phyloP scores from a whole-genome alignment of 306 rosid genomes.

The Fragaria iinumae region DNA sequence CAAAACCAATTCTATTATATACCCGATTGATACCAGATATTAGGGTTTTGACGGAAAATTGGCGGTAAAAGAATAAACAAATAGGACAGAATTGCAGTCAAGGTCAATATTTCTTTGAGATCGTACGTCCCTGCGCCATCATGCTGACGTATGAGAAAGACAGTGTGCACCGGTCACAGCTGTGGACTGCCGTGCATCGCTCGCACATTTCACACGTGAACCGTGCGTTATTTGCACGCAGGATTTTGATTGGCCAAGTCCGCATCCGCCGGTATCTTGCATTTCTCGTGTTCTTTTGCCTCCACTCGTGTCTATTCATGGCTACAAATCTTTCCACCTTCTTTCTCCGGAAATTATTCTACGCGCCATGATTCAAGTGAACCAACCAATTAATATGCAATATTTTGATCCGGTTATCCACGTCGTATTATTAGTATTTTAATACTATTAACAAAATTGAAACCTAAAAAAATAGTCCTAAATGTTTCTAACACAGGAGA shows the following conservation, averaged over 20 bases:
- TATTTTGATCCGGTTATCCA: too few relatives aligned
- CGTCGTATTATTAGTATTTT: too few relatives aligned
- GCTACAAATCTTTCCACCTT: background rate
- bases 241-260: background rate
- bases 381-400: too few relatives aligned
- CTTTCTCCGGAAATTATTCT: background rate
- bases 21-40: background rate
- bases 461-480: too few relatives aligned
- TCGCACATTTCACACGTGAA: background rate
- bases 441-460: too few relatives aligned
- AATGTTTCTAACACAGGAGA: too few relatives aligned
- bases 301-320: background rate
- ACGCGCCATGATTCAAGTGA: too few relatives aligned
- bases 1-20: background rate
- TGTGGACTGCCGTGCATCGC: background rate
- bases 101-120: conserved; percentile 16
- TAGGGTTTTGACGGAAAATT: background rate
- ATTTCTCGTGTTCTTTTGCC: background rate
- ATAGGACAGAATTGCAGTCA: conserved; percentile 16
- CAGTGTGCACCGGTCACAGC: background rate
- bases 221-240: background rate
- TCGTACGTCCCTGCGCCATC: background rate
- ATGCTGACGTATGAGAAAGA: background rate
- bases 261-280: background rate
- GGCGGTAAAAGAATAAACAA: too few relatives aligned